Evolutionary conservation across 2,329 filamentous ascomycete species (phyloP).

Genomic region (Exophiala phaeomuriformis): DNA sequence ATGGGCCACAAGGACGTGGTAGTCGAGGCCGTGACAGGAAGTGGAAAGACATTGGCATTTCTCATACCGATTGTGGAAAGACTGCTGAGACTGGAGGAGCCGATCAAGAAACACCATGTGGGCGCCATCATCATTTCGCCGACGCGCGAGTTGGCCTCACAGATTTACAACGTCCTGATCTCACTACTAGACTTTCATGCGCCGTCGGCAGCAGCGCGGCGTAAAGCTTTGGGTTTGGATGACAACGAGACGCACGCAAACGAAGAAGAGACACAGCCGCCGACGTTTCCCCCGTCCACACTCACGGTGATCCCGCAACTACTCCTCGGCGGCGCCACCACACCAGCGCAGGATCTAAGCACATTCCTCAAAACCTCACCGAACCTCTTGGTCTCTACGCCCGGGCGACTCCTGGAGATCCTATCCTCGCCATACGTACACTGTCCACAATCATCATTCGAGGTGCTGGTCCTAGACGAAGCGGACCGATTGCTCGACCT

Average conservation of each 20-base stretch:
- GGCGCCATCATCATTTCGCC: constrained; percentile 88
- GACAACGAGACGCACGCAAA: constrained; percentile 31
- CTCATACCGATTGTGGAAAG: constrained; percentile 77
- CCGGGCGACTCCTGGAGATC: constrained; percentile 80
- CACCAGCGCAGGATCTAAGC: constrained; percentile 76
- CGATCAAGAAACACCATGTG: constrained; percentile 82
- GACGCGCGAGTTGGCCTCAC: constrained; percentile 80
- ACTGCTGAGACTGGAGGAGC: constrained; percentile 69
- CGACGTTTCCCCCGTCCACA: constrained; percentile 31
- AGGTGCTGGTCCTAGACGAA: constrained; percentile 87
- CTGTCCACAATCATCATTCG: constrained; percentile 80
- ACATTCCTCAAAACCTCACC: constrained; percentile 75
- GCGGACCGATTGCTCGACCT: constrained; percentile 87
- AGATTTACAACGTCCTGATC: constrained; percentile 76
- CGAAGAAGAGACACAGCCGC: neutral
- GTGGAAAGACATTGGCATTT: constrained; percentile 83
- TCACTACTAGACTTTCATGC: constrained; percentile 76
- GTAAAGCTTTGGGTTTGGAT: constrained; percentile 36
- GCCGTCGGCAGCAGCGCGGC: constrained; percentile 53
- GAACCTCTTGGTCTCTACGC: constrained; percentile 84
- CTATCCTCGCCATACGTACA: constrained; percentile 80
- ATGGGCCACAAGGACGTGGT: constrained; percentile 87
- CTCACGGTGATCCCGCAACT: constrained; percentile 71
- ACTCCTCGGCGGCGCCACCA: constrained; percentile 74
- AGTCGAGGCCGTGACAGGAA: constrained; percentile 85